Evolutionary conservation across 2,329 filamentous ascomycete genomes (phyloP).

Genomic region (Albophoma yamanashiensis): DNA sequence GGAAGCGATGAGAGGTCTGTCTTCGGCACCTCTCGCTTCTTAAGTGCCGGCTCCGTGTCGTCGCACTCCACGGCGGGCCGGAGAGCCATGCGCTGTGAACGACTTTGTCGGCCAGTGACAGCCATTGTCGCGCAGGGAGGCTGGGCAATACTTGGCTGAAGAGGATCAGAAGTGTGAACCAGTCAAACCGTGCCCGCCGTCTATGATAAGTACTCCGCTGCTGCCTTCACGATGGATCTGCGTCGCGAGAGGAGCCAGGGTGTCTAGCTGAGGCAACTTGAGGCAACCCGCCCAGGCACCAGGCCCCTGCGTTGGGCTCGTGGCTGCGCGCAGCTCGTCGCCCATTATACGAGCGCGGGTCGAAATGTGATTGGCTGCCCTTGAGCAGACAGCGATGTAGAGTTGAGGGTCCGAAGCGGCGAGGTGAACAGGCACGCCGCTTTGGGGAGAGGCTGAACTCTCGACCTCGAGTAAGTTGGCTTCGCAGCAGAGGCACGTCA

Average conservation of each 20-base stretch:
- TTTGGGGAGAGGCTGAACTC: not conserved
- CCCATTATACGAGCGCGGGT: not conserved
- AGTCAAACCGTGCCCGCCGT: no score
- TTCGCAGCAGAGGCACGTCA: not conserved
- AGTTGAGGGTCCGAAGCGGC: not conserved
- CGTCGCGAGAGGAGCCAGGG: not conserved
- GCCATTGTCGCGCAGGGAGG: not conserved
- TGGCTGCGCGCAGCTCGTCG: not conserved
- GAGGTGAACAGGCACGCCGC: not conserved
- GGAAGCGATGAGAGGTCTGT: conserved; percentile 31
- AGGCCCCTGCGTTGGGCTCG: not conserved
- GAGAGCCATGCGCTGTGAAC: not conserved
- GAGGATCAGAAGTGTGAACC: not conserved
- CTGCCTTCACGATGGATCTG: not conserved
- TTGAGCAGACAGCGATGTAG: not conserved
- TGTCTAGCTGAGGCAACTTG: not conserved
- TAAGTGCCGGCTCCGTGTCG: no score
- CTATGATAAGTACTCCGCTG: not conserved
- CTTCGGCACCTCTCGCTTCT: not conserved
- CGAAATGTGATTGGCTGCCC: not conserved
- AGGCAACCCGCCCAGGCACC: not conserved
- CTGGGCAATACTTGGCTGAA: not conserved
- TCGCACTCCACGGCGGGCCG: not conserved
- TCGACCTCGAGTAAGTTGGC: not conserved
- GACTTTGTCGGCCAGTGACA: not conserved